Conservation (phyloP, 108 stramenopile species). For the Chaetoceros muelleri region DNA sequence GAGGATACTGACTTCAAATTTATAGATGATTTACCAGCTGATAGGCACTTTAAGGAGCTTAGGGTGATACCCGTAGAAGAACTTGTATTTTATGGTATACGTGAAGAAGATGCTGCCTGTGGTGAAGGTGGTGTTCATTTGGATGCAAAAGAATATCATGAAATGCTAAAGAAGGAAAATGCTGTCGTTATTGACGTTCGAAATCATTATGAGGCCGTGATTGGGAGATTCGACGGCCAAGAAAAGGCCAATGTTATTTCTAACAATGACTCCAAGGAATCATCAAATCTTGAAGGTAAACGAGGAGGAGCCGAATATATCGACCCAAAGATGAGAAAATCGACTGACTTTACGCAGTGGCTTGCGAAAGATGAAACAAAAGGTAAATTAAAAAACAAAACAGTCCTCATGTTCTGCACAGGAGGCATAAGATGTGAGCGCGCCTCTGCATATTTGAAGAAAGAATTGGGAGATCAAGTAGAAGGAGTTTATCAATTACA, state of each 20-base stretch:
- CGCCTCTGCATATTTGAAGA: constrained; percentile 68
- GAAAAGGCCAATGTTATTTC: too few species aligned
- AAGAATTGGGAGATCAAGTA: constrained; percentile 57
- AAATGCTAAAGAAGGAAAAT: constrained; percentile 59
- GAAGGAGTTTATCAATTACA: constrained; percentile 81
- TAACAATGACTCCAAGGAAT: not conserved
- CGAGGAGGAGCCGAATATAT: constrained; percentile 73
- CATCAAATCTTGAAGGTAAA: constrained; percentile 1
- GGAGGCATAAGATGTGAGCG: constrained; percentile 88
- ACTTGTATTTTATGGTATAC: constrained; percentile 83
- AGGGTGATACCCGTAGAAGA: constrained; percentile 85
- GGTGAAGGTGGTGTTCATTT: constrained; percentile 67
- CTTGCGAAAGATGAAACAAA: constrained; percentile 56
- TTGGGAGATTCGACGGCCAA: constrained; percentile 68
- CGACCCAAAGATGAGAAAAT: constrained; percentile 84
- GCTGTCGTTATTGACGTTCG: constrained; percentile 87
- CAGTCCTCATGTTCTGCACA: constrained; percentile 84
- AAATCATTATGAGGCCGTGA: constrained; percentile 84
- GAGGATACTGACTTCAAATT: constrained; percentile 70
- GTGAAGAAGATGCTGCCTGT: constrained; percentile 39
- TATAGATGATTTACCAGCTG: constrained; percentile 55
- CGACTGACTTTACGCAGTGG: constrained; percentile 80
- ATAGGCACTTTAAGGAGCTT: constrained; percentile 81
- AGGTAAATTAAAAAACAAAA: constrained; percentile 64
- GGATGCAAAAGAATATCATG: constrained; percentile 68